phyloP scores from a whole-genome alignment of 805 yeast genomes.

The Ogataea neopini region DNA sequence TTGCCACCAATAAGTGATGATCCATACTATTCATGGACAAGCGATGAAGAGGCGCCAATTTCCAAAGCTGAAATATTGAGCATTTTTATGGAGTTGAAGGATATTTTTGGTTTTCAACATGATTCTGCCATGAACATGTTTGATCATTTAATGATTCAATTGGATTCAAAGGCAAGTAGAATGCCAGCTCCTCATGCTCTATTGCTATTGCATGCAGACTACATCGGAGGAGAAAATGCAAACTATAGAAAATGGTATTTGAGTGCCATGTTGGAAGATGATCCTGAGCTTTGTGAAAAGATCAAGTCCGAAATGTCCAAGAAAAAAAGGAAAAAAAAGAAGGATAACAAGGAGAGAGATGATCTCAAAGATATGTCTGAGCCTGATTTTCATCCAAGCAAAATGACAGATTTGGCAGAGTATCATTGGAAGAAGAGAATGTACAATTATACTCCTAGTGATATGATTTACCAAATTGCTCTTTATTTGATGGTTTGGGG shows the following conservation, averaged over 20 bases:
- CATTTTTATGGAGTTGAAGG: constrained; percentile 59
- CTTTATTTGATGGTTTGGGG: constrained; percentile 71
- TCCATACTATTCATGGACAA: constrained; percentile 59
- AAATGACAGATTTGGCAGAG: constrained; percentile 70
- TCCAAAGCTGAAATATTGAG: constrained; percentile 60
- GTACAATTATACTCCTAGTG: constrained; percentile 52
- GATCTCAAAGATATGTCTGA: constrained; percentile 16
- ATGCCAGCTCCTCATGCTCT: constrained; percentile 72
- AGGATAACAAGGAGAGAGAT: constrained; percentile 43
- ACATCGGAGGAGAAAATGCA: constrained; percentile 87
- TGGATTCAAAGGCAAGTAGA: constrained; percentile 87
- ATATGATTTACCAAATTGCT: constrained; percentile 66
- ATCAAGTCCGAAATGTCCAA: constrained; percentile 61
- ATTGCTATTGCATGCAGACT: constrained; percentile 78
- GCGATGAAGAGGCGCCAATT: constrained; percentile 70
- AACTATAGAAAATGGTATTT: constrained; percentile 92
- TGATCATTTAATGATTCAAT: constrained; percentile 74
- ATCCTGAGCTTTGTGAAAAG: constrained; percentile 60
- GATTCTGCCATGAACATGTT: constrained; percentile 78
- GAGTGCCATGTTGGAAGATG: constrained; percentile 78
- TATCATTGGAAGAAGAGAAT: constrained; percentile 74
- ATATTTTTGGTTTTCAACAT: constrained; percentile 79
- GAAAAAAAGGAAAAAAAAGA: constrained; percentile 59
- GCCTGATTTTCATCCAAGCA: constrained; percentile 27
- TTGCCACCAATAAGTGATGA: constrained; percentile 27